phyloP scores from a whole-genome alignment of 1,139 yeast genomes.

The Groenewaldozyma sp. region DNA sequence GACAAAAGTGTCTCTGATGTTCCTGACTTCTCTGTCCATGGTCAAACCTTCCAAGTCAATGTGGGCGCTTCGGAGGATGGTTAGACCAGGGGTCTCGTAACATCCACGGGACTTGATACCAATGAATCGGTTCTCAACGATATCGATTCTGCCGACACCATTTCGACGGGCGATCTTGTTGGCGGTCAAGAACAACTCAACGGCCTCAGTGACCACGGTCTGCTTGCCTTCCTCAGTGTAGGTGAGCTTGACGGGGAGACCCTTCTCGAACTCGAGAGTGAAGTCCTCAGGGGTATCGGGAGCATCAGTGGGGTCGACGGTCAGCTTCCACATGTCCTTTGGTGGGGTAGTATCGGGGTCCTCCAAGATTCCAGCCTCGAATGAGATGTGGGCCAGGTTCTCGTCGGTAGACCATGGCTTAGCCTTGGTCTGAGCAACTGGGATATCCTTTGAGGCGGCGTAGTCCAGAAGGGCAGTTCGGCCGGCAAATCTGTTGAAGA shows the following conservation, averaged over 20 bases:
- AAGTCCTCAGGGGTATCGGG: conserved; percentile 89
- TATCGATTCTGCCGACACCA: conserved; percentile 98
- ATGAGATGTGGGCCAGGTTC: conserved; percentile 96
- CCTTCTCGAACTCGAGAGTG: conserved; percentile 71
- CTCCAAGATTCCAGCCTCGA: conserved; percentile 97
- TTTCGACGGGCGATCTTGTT: conserved; percentile 95
- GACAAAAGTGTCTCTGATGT: conserved; percentile 91
- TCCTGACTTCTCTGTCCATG: conserved; percentile 94
- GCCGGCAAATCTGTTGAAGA: conserved; percentile 94
- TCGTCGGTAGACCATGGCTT: conserved; percentile 99
- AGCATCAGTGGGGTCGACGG: conserved; percentile 91
- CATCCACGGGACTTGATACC: conserved; percentile 99
- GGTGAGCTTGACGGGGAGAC: conserved; percentile 75
- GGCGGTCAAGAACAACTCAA: conserved; percentile 85
- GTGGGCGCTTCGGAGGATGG: conserved; percentile 87
- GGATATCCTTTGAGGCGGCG: conserved; percentile 83
- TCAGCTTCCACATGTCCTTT: conserved; percentile 99
- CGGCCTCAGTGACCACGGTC: conserved; percentile 62
- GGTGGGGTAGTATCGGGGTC: conserved; percentile 99
- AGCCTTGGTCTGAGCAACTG: conserved; percentile 94
- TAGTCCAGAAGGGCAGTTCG: conserved; percentile 92
- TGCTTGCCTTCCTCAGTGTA: conserved; percentile 44
- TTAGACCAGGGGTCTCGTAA: conserved; percentile 98
- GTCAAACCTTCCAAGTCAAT: conserved; percentile 95
- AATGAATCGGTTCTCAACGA: conserved; percentile 96